Evolutionary conservation across 2,329 filamentous ascomycete genomes (phyloP), one percentile per base, ranked within the genome.

Genomic region (Coniochaeta sp.): DNA sequence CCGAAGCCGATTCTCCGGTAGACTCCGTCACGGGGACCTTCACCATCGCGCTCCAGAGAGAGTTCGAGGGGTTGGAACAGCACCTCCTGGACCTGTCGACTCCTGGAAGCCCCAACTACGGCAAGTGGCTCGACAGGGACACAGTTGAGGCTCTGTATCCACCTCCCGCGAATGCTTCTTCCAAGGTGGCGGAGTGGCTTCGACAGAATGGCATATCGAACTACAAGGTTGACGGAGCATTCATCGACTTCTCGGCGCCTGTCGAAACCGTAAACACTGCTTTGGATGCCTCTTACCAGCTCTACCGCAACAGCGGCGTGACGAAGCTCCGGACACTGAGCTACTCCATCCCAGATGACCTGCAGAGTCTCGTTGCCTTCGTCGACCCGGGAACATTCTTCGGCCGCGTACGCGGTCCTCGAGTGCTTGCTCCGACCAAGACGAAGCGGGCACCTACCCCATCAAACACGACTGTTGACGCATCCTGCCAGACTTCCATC

Each of bases 401-500:
- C 28, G 50, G 50, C 42, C 50, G 30, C 18, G 2, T 26, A 13
- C 28, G 13, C 7, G n/a, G 8, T 12, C 10, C 50, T 22, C 40
- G 22, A 12, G n/a, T 30, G 10, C 16, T 16, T 22, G 26, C 28
- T 13, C 42, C 51, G 6, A 14, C 48, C 24, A 52, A n/a, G 42
- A 55, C 14, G 32, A 53, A 22, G 18, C 35, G 2, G 27, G 10
- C 30, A 10, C 24, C 22, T 13, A 30, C 45, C 7, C 38, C 54
- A 16, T 46, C 54, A 13, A 33, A 48, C 10, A 33, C 22, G 7
- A 28, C 31, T 14, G 47, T 62, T 2, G 58, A 55, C 40, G 53
- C 53, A 1, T 46, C 60, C 9, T 64, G 65, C 53, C 53, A 63
- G 45, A 61, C 58, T 3, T 57, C 57, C 8, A 65, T 76, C 51